Percentiles rank a stretch among this genome's conserved stretches.
These are phyloP conservation scores for Mycena chlorophos DNA, from an alignment of 768 basidiomycete species.

Conservation along the genomic window DNA sequence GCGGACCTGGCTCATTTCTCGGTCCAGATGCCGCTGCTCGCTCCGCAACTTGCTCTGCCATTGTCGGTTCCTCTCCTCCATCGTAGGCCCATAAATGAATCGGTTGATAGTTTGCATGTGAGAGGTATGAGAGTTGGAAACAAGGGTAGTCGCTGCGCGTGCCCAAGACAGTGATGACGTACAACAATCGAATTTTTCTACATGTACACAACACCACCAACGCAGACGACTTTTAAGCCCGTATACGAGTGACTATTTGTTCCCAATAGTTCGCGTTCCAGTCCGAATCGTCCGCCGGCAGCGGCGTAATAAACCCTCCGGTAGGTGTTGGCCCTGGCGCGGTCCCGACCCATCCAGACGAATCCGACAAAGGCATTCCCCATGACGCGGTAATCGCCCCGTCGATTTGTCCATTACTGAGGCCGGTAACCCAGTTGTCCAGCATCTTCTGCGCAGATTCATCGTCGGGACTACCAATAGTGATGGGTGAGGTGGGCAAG, in stretches of 20 bases:
- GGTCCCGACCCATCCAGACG: conserved; percentile 57
- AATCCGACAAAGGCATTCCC: conserved; percentile 60
- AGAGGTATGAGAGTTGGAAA: conserved; percentile 1
- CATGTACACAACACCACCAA: conserved; percentile 5
- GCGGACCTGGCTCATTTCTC: conserved; percentile 94
- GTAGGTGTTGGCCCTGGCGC: conserved; percentile 44
- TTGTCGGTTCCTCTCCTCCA: conserved; percentile 87
- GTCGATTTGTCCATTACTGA: conserved; percentile 61
- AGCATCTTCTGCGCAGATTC: conserved; percentile 74
- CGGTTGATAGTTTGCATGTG: conserved; percentile 86
- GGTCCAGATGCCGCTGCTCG: conserved; percentile 81
- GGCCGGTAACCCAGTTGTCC: conserved; percentile 84
- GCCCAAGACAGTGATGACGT: conserved; percentile 9
- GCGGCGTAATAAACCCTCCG: conserved; percentile 44
- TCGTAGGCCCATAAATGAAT: conserved; percentile 93
- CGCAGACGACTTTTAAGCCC: conserved; percentile 27
- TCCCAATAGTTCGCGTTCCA: conserved; percentile 86
- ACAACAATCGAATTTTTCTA: background rate
- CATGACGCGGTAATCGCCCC: conserved; percentile 53
- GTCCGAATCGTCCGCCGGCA: conserved; percentile 59
- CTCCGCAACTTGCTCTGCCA: conserved; percentile 89
- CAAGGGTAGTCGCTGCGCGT: conserved; percentile 6
- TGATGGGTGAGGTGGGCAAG: conserved; percentile 57
- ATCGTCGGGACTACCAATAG: conserved; percentile 76
- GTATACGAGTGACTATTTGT: conserved; percentile 65